These are phyloP conservation scores for Pezicula neosporulosa DNA, from an alignment of 2,329 filamentous ascomycete species.

Conservation along the genomic window DNA sequence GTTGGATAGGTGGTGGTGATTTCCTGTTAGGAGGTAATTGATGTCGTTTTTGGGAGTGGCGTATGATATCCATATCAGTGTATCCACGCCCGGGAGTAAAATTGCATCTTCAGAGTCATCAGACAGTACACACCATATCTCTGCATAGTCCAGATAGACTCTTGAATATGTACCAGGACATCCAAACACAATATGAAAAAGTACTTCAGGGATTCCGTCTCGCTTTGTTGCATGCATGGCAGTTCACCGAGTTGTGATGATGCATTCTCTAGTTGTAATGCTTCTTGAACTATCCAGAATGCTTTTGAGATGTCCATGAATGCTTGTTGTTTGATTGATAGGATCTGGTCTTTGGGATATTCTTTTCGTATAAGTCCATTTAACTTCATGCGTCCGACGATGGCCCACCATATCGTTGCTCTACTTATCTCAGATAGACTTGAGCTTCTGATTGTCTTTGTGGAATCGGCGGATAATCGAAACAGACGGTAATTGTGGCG, in stretches of 20 bases:
- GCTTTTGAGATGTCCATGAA: constrained; percentile 80
- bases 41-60: constrained; percentile 71
- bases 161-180: constrained; percentile 44
- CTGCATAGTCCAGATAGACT: constrained; percentile 74
- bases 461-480: background rate
- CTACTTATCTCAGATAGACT: constrained; percentile 60
- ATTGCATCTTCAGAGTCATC: constrained; percentile 56
- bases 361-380: constrained; percentile 64
- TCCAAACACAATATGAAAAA: background rate
- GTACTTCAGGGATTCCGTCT: background rate
- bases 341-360: constrained; percentile 49
- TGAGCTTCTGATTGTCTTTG: background rate
- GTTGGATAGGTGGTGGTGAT: constrained; percentile 41
- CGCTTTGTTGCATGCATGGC: background rate
- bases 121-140: constrained; percentile 70
- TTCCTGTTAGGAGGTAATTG: constrained; percentile 65
- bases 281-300: constrained; percentile 67
- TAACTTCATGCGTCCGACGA: constrained; percentile 71
- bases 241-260: background rate
- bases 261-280: background rate
- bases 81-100: constrained; percentile 71
- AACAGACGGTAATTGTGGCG: constrained; percentile 1
- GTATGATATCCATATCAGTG: constrained; percentile 78
- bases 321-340: constrained; percentile 54
- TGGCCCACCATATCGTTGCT: constrained; percentile 81